These are phyloP conservation scores for Hirsutella rhossiliensis DNA, from an alignment of 2,329 filamentous ascomycete species.

Conservation along the genomic window DNA sequence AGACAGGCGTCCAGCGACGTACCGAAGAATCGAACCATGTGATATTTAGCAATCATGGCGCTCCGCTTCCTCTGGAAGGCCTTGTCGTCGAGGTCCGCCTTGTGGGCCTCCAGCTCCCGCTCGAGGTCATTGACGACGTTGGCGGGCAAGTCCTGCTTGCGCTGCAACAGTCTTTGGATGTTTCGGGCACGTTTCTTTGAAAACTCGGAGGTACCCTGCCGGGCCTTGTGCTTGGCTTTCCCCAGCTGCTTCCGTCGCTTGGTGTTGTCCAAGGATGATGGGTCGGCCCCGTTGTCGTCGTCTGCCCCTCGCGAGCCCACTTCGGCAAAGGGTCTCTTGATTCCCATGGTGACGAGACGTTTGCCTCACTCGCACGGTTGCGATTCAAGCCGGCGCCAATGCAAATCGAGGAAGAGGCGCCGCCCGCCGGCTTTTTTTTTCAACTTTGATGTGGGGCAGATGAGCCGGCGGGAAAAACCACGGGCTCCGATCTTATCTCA, in stretches of 20 bases:
- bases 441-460: too few relatives aligned
- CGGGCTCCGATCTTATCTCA: too few relatives aligned
- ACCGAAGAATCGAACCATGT: slow-evolving; percentile 81
- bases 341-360: slow-evolving; percentile 11
- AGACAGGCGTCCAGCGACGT: slow-evolving; percentile 5
- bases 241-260: slow-evolving; percentile 23
- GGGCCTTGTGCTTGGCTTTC: slow-evolving; percentile 27
- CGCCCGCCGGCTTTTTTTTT: too few relatives aligned
- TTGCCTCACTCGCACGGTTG: neutral
- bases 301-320: slow-evolving; percentile 8
- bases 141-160: slow-evolving; percentile 51
- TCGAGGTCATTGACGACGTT: slow-evolving; percentile 58
- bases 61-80: slow-evolving; percentile 49
- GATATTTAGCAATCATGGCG: slow-evolving; percentile 66
- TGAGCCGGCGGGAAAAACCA: too few relatives aligned
- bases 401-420: too few relatives aligned
- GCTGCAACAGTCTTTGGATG: slow-evolving; percentile 53
- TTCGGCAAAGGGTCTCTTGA: slow-evolving; percentile 19
- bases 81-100: slow-evolving; percentile 48
- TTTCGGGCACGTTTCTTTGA: slow-evolving; percentile 62
- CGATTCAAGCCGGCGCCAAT: neutral
- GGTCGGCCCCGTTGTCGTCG: slow-evolving; percentile 1
- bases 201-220: slow-evolving; percentile 39
- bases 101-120: slow-evolving; percentile 56
- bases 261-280: slow-evolving; percentile 1